Percentiles rank a stretch among this genome's conserved stretches.
These are phyloP conservation scores for Deinandra increscens DNA, from an alignment of 129 eudicot species.

Conservation along the genomic window DNA sequence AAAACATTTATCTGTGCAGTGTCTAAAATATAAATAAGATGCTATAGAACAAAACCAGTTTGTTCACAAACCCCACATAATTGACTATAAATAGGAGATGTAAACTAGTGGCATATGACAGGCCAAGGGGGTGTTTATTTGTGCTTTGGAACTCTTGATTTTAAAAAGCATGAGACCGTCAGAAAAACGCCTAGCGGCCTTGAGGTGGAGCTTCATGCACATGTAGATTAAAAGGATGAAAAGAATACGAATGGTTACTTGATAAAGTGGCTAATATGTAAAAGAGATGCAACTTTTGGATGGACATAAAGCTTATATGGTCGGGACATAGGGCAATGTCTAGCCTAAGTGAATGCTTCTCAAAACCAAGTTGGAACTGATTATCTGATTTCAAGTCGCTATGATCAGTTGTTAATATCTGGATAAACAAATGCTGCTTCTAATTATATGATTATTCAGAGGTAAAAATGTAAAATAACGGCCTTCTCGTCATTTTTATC, in stretches of 20 bases:
- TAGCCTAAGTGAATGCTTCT: too few relatives aligned
- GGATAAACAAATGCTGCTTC: neutral
- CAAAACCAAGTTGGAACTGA: too few relatives aligned
- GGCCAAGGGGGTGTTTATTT: neutral
- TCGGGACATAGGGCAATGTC: too few relatives aligned
- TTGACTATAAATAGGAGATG: neutral
- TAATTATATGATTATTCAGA: neutral
- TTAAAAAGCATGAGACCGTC: too few relatives aligned
- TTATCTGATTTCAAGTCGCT: too few relatives aligned
- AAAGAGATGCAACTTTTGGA: too few relatives aligned
- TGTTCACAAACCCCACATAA: conserved; percentile 2
- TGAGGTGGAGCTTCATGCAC: too few relatives aligned
- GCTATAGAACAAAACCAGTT: conserved; percentile 11
- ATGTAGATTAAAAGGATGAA: too few relatives aligned
- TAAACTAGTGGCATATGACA: neutral
- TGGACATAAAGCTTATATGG: too few relatives aligned
- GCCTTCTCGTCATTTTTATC: neutral
- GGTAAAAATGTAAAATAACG: neutral
- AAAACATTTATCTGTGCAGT: neutral
- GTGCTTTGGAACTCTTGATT: neutral
- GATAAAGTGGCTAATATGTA: too few relatives aligned
- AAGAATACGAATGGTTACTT: too few relatives aligned
- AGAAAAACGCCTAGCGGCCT: too few relatives aligned
- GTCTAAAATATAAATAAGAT: neutral
- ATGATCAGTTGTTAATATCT: neutral